These are phyloP conservation scores for Blastobotrys buckinghamii DNA, from an alignment of 1,139 yeast species.

Conservation along the genomic window DNA sequence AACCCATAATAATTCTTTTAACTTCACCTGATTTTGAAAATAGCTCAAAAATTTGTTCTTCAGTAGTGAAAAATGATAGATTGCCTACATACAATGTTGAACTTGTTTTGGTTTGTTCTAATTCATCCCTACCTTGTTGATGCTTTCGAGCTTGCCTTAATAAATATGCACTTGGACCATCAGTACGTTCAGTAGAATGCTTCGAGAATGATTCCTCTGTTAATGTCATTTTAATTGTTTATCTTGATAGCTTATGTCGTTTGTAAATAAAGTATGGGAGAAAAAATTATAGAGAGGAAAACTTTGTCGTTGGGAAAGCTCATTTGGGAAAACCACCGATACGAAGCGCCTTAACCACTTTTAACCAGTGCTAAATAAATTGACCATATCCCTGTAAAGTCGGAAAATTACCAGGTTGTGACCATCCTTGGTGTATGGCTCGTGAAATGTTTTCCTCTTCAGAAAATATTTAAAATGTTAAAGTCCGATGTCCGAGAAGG, in stretches of 20 bases:
- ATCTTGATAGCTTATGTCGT: background rate
- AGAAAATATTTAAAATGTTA: no score
- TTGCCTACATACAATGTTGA: conserved; percentile 86
- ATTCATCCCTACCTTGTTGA: conserved; percentile 45
- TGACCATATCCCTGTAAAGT: no score
- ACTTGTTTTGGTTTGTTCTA: conserved; percentile 58
- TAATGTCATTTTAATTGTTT: conserved; percentile 6
- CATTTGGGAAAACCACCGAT: no score
- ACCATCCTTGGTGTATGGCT: no score
- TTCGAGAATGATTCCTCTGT: conserved; percentile 22
- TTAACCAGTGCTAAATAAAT: no score
- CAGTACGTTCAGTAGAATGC: conserved; percentile 61
- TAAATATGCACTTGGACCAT: conserved; percentile 71
- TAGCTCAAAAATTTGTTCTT: conserved; percentile 85
- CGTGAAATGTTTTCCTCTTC: no score
- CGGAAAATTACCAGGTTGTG: no score
- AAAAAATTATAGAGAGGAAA: no score
- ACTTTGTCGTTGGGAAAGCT: no score
- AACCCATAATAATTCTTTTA: conserved; percentile 82
- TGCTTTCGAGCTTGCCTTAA: conserved; percentile 59
- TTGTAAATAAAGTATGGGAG: background rate
- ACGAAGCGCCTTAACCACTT: no score
- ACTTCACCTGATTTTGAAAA: conserved; percentile 71
- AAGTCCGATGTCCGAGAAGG: no score
- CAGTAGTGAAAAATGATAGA: conserved; percentile 79